A percentile compares a stretch with the other conserved stretches of the same genome.
Evolutionary conservation across 192 early-diverging fungal species (phyloP).

Genomic region (Entomortierella lignicola): DNA sequence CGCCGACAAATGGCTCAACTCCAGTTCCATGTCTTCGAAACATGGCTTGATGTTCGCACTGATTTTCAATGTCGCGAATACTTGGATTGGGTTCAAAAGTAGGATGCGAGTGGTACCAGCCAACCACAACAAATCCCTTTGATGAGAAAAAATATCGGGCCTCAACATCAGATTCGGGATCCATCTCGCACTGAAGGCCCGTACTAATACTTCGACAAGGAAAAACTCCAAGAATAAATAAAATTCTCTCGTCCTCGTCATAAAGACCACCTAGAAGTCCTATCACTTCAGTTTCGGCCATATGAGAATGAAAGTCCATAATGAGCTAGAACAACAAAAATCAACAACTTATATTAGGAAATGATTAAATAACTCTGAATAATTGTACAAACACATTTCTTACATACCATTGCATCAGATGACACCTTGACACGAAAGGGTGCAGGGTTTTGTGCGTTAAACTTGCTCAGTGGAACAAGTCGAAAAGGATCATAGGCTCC

Average conservation of each 20-base stretch:
- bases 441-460: constrained; percentile 55
- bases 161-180: constrained; percentile 85
- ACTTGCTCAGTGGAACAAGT: constrained; percentile 60
- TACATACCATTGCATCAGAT: constrained; percentile 64
- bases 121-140: constrained; percentile 76
- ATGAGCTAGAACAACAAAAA: constrained; percentile 67
- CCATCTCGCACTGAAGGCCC: constrained; percentile 94
- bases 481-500: constrained; percentile 67
- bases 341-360: no score
- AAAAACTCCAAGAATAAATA: constrained; percentile 77
- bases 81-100: constrained; percentile 91
- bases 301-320: constrained; percentile 94
- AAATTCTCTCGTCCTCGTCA: constrained; percentile 54
- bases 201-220: constrained; percentile 88
- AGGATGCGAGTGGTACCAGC: constrained; percentile 98
- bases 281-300: constrained; percentile 93
- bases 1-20: constrained; percentile 90
- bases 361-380: background rate
- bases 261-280: constrained; percentile 90
- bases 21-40: constrained; percentile 75
- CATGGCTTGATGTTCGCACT: constrained; percentile 83
- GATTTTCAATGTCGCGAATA: constrained; percentile 91
- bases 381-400: background rate
- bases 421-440: constrained; percentile 66
- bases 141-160: constrained; percentile 80